A percentile compares a stretch with the other conserved stretches of the same genome.
Evolutionary conservation across 345 rosid genomes (phyloP).

Genomic region (Chamaenerion angustifolium): DNA sequence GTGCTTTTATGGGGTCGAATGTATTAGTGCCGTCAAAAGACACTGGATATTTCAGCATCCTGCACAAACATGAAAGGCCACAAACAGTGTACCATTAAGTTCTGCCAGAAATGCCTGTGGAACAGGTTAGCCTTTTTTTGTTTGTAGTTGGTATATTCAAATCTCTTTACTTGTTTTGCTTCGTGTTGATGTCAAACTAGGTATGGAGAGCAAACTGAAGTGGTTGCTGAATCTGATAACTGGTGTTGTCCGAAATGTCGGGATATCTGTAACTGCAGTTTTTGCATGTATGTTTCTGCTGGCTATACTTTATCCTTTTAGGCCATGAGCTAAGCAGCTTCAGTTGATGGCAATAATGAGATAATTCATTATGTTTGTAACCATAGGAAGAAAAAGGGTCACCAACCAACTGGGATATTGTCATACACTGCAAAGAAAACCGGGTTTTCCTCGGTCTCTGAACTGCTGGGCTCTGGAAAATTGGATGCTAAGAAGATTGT

Average conservation of each 20-base stretch:
- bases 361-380: conserved; percentile 3
- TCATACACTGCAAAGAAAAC: conserved; percentile 42
- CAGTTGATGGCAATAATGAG: conserved; percentile 1
- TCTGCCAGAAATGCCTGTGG: conserved; percentile 52
- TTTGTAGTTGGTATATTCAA: neutral
- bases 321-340: neutral
- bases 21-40: conserved; percentile 74
- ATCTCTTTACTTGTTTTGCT: neutral
- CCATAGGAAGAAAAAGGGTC: conserved; percentile 64
- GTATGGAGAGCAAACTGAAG: conserved; percentile 59
- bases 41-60: conserved; percentile 28
- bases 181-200: conserved; percentile 16
- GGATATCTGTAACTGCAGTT: conserved; percentile 75
- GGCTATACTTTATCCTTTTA: neutral
- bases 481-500: conserved; percentile 12
- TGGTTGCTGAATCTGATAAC: conserved; percentile 23
- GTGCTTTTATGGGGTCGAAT: conserved; percentile 6
- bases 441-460: conserved; percentile 65
- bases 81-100: conserved; percentile 35
- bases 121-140: conserved; percentile 38
- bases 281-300: conserved; percentile 44
- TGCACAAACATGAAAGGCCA: conserved; percentile 32
- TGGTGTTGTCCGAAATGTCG: conserved; percentile 84
- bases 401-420: conserved; percentile 55
- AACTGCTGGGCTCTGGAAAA: conserved; percentile 34